These are phyloP conservation scores for Oryza brachyantha DNA, from an alignment of 176 grass and related monocot genomes.

Conservation along the genomic window DNA sequence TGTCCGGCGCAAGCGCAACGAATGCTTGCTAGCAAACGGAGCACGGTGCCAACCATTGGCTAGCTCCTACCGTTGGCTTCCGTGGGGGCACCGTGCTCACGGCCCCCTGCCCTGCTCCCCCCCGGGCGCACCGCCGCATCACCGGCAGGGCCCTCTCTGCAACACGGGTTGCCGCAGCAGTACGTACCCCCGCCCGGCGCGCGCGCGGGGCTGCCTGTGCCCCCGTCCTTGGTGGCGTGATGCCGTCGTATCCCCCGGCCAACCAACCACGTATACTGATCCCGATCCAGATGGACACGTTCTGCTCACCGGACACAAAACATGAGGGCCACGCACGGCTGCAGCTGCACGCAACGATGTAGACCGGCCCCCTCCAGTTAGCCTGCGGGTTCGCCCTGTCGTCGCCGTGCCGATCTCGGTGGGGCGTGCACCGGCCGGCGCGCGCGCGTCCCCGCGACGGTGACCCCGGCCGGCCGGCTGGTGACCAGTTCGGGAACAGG, in stretches of 20 bases:
- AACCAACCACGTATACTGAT: background rate
- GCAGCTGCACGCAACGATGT: background rate
- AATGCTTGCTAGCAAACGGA: background rate
- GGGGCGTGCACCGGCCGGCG: background rate
- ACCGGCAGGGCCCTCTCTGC: background rate
- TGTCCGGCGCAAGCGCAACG: too few species aligned
- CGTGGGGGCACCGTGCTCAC: background rate
- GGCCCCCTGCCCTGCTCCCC: background rate
- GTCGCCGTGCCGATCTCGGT: background rate
- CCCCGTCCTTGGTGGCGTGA: too few species aligned
- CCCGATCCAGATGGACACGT: background rate
- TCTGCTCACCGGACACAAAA: background rate
- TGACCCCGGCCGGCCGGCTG: background rate
- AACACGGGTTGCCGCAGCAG: background rate
- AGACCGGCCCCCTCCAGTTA: background rate
- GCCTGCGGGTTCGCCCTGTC: background rate
- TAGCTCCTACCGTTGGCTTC: background rate
- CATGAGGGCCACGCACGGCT: background rate
- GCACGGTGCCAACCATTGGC: background rate
- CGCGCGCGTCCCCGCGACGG: background rate
- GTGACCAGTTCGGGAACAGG: background rate
- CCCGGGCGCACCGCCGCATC: too few species aligned
- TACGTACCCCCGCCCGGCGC: too few species aligned
- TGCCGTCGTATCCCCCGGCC: too few species aligned
- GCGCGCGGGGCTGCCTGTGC: too few species aligned